Evolutionary conservation across 441 rosid species (phyloP), one percentile per base, ranked within the genome.

Genomic region (Theobroma grandiflorum): DNA sequence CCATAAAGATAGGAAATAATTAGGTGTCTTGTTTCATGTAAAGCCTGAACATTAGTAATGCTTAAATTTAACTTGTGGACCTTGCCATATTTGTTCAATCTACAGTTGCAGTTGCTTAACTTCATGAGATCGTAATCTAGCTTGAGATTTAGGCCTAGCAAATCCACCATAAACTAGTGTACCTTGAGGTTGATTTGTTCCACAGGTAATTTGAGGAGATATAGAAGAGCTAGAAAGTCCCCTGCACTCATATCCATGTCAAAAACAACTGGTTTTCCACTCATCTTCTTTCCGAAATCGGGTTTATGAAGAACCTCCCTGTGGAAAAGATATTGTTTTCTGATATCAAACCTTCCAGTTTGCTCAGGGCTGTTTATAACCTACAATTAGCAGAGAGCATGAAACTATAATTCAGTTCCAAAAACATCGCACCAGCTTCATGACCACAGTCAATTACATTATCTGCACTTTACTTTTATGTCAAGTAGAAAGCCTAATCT

Each of bases 231-330:
- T 0, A 96, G 84, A 79, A 96, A 92, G 89, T 96, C 99, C 80
- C 98, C 98, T 26, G 91, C 87, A 68, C 99, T 96, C 99, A 95
- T 93, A 76, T 96, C 99, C 96, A 92, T 96, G 87, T 96, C 99
- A 40, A 95, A 93, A 68, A 96, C 78, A 40, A 92, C 85, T 10
- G 97, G 91, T 84, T 90, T 92, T 26, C 98, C 98, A 0, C 81
- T 85, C 75, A n/a, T 88, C 58, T 76, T 83, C 68, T 72, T 84
- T 74, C 83, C 85, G 43, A 90, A 87, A 71, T 89, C 83, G 64
- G 96, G 94, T 81, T 62, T 90, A 81, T 87, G 82, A 4, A 81
- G 49, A 35, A 89, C 92, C 84, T 91, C 85, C 79, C 33, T 91
- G 80, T 90, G 87, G 79, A 86, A 84, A 80, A 97, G 96, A 75